Evolutionary conservation across 306 rosid species (phyloP).

Genomic region (Sechiopsis laciniata): DNA sequence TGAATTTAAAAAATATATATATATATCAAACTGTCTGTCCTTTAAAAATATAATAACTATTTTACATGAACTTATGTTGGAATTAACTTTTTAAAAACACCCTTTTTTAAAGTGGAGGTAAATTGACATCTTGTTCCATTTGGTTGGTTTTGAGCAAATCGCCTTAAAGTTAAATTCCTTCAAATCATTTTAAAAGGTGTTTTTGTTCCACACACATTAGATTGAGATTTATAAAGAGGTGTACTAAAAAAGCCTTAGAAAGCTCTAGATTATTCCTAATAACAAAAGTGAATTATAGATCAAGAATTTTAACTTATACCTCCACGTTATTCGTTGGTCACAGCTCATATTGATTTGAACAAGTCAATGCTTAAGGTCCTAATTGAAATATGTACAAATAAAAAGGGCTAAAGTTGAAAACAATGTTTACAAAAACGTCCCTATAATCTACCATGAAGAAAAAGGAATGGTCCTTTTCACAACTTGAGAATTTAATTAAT

Average conservation of each 20-base stretch:
- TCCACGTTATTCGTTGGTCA: neutral
- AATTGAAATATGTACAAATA: neutral
- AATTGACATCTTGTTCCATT: neutral
- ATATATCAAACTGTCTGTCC: too few relatives aligned
- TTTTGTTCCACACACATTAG: neutral
- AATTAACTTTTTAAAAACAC: neutral
- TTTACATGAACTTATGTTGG: neutral
- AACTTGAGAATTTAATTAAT: neutral
- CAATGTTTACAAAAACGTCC: neutral
- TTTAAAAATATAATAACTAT: too few relatives aligned
- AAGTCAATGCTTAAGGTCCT: neutral
- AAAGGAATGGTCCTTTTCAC: neutral
- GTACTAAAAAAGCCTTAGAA: neutral
- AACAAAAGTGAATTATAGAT: neutral
- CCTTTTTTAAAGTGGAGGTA: neutral
- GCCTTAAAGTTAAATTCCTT: neutral
- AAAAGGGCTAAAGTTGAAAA: conserved; percentile 12
- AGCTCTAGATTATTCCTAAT: neutral
- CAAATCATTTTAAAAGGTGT: neutral
- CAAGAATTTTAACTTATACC: neutral
- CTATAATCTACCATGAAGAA: neutral
- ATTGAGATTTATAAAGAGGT: neutral
- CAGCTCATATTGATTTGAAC: neutral
- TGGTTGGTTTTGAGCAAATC: neutral
- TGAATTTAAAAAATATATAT: too few relatives aligned